Evolutionary conservation across 768 basidiomycete species (phyloP).

Genomic region (Agrocybe chaxingu): DNA sequence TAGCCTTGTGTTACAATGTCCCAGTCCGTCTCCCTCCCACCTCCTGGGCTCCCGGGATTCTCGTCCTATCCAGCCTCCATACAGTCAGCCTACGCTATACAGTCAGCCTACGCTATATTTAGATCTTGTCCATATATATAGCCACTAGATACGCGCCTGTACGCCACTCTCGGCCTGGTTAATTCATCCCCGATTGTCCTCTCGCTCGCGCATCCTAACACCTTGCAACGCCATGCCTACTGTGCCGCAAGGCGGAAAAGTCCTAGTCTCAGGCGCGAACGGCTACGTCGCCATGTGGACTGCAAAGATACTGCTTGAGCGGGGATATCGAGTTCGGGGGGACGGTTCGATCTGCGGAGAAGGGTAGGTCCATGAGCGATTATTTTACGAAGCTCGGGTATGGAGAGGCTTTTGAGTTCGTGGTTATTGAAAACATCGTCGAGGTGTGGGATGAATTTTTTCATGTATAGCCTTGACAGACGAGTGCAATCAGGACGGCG

Average conservation of each 20-base stretch:
- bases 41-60: no score
- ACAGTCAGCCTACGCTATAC: no score
- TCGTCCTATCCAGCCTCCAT: no score
- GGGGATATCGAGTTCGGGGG: constrained; percentile 67
- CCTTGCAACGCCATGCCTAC: constrained; percentile 22
- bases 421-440: constrained; percentile 67
- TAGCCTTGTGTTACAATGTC: no score
- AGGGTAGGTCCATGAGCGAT: constrained; percentile 54
- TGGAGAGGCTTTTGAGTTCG: constrained; percentile 58
- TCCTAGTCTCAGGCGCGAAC: constrained; percentile 59
- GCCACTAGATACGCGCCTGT: no score
- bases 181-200: no score
- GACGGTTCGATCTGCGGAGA: constrained; percentile 59
- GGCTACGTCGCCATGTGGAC: constrained; percentile 62
- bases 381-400: constrained; percentile 46
- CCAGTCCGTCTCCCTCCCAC: no score
- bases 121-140: no score
- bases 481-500: constrained; percentile 42
- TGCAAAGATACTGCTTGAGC: constrained; percentile 50
- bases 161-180: no score
- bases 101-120: no score
- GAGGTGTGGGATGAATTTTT: constrained; percentile 19
- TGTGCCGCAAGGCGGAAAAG: constrained; percentile 23
- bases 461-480: neutral
- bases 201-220: constrained; percentile 1